phyloP scores from a whole-genome alignment of 805 yeast species.

The Kluyveromyces aestuarii region DNA sequence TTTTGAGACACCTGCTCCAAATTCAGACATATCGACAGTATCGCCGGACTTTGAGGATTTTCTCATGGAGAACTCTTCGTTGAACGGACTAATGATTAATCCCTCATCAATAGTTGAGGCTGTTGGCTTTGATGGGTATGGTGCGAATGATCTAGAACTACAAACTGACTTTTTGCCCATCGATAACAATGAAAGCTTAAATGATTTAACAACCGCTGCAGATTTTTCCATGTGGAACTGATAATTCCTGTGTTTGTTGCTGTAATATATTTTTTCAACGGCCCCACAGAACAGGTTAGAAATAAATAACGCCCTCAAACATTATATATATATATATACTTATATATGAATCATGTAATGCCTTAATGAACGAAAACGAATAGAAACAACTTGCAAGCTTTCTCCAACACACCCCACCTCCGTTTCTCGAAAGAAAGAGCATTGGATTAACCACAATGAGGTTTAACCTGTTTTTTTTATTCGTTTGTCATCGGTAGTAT shows the following conservation, averaged over 20 bases:
- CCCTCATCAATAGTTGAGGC: conserved; percentile 26
- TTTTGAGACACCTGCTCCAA: conserved; percentile 10
- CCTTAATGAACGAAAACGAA: neutral
- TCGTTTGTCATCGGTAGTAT: no score
- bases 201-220: conserved; percentile 10
- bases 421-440: no score
- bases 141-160: conserved; percentile 7
- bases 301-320: neutral
- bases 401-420: no score
- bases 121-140: conserved; percentile 19
- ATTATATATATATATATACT: conserved; percentile 1
- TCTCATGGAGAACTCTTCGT: conserved; percentile 23
- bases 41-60: conserved; percentile 30
- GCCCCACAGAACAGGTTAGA: neutral
- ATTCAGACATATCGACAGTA: conserved; percentile 15
- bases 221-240: conserved; percentile 26
- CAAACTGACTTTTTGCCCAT: conserved; percentile 21
- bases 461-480: no score
- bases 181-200: conserved; percentile 22
- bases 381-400: no score
- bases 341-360: neutral
- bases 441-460: no score
- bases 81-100: conserved; percentile 25
- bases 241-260: neutral
- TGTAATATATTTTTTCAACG: neutral